Conservation (phyloP, 768 basidiomycete genomes). For the Porphyrellus cyaneotinctus region DNA sequence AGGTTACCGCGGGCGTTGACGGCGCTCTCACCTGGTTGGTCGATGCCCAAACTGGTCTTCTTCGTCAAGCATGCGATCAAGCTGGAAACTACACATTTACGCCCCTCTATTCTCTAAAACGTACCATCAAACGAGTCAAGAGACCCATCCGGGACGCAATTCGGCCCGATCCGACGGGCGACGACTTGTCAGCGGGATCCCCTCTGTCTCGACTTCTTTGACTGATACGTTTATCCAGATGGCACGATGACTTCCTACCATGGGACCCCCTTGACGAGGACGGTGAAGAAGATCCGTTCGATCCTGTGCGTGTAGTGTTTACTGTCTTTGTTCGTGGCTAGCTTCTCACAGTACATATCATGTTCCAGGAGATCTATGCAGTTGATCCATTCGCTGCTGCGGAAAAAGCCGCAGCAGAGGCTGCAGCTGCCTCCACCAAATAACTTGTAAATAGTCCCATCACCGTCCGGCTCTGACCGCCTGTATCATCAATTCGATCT, state of each 20-base stretch:
- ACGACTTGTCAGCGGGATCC: conserved; percentile 14
- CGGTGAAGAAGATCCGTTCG: conserved; percentile 20
- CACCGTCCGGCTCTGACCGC: too few species aligned
- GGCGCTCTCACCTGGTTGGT: conserved; percentile 15
- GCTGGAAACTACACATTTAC: conserved; percentile 18
- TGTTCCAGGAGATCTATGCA: not conserved
- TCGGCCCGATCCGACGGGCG: conserved; percentile 9
- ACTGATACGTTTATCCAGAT: conserved; percentile 11
- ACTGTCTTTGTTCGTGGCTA: not conserved
- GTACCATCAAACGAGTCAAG: conserved; percentile 4
- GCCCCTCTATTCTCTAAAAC: conserved; percentile 19
- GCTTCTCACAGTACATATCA: not conserved
- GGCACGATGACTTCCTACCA: conserved; percentile 15
- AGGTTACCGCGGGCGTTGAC: not conserved
- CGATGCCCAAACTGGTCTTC: conserved; percentile 12
- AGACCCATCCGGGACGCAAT: conserved; percentile 16
- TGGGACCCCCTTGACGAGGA: conserved; percentile 29
- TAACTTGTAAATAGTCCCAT: too few species aligned
- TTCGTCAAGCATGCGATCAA: conserved; percentile 20
- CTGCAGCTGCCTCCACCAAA: too few species aligned
- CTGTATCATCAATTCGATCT: too few species aligned
- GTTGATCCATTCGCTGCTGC: conserved; percentile 16
- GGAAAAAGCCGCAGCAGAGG: not conserved
- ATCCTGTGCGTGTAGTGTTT: conserved; percentile 8
- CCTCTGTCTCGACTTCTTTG: not conserved